A percentile compares a stretch with the other conserved stretches of the same genome.
phyloP scores from a whole-genome alignment of 352 stramenopile genomes.

The Globisporangium viniferum region DNA sequence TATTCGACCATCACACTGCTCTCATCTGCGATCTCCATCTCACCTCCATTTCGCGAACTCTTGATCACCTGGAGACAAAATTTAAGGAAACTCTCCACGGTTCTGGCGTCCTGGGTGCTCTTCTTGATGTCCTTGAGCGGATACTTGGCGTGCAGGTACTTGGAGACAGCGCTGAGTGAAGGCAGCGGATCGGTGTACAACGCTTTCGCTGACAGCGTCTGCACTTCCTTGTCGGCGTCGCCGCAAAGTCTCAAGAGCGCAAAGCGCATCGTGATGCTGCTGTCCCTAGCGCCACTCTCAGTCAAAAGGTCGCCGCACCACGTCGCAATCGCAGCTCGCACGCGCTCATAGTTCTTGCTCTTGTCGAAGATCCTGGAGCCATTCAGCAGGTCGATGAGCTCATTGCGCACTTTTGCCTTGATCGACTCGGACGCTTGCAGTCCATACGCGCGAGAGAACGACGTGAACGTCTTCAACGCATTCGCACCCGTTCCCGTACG shows the following conservation, averaged over 20 bases:
- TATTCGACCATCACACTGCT: conserved; percentile 39
- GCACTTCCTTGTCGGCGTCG: conserved; percentile 42
- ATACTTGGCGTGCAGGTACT: conserved; percentile 26
- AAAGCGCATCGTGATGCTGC: conserved; percentile 52
- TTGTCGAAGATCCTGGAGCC: conserved; percentile 59
- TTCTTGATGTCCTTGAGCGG: conserved; percentile 35
- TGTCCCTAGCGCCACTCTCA: conserved; percentile 14
- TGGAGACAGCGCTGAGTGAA: conserved; percentile 24
- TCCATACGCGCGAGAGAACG: conserved; percentile 44
- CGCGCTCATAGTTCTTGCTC: conserved; percentile 56
- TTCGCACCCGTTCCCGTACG: conserved; percentile 47
- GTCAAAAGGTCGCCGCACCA: conserved; percentile 53
- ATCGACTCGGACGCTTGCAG: conserved; percentile 23
- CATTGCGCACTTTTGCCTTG: conserved; percentile 35
- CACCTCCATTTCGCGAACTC: conserved; percentile 8
- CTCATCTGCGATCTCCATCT: conserved; percentile 23
- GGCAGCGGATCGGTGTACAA: conserved; percentile 49
- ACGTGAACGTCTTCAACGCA: conserved; percentile 61
- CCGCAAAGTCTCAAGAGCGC: conserved; percentile 45
- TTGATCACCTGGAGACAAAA: conserved; percentile 58
- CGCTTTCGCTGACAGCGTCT: conserved; percentile 30
- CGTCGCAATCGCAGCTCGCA: conserved; percentile 50
- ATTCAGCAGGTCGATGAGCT: conserved; percentile 53
- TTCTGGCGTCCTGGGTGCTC: conserved; percentile 28
- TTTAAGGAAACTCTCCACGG: conserved; percentile 43